Evolutionary conservation across 177 flowering plant species (phyloP).

Genomic region (Vitis hybrid): DNA sequence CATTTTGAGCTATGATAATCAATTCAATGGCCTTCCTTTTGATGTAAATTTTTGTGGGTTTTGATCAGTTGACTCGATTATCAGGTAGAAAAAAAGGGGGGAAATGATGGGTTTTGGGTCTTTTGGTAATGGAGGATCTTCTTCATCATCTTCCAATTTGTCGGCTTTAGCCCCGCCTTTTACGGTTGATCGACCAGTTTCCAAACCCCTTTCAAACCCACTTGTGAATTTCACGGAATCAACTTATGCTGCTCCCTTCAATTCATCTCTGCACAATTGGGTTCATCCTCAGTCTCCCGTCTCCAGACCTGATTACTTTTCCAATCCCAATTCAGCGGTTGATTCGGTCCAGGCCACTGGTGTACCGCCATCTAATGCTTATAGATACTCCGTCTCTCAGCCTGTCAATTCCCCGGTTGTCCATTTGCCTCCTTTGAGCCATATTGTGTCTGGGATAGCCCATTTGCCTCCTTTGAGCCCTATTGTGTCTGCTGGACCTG

Average conservation of each 20-base stretch:
- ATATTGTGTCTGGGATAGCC: not conserved
- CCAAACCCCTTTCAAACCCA: slow-evolving; percentile 23
- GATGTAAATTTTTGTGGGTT: slow-evolving; percentile 8
- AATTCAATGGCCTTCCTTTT: not conserved
- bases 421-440: slow-evolving; percentile 14
- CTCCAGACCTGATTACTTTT: slow-evolving; percentile 12
- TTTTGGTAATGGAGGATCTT: slow-evolving; percentile 16
- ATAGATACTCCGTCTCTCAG: slow-evolving; percentile 10
- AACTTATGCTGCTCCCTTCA: slow-evolving; percentile 8
- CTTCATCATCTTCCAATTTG: slow-evolving; percentile 36
- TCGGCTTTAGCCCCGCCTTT: slow-evolving; percentile 47
- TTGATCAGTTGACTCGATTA: slow-evolving; percentile 15
- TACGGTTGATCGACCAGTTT: slow-evolving; percentile 31
- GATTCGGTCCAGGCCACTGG: slow-evolving; percentile 1
- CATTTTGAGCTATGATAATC: not conserved
- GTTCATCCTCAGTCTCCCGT: slow-evolving; percentile 12
- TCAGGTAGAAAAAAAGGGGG: not conserved
- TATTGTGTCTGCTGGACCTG: slow-evolving; percentile 3
- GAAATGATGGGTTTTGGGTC: slow-evolving; percentile 28
- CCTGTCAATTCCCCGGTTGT: not conserved
- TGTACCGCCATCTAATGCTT: not conserved
- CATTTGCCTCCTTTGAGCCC: slow-evolving; percentile 17
- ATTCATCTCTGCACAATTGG: slow-evolving; percentile 23
- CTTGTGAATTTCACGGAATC: slow-evolving; percentile 21
- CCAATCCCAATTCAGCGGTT: slow-evolving; percentile 8